Evolutionary conservation across 768 basidiomycete genomes (phyloP).

Genomic region (Fibroporia radiculosa): DNA sequence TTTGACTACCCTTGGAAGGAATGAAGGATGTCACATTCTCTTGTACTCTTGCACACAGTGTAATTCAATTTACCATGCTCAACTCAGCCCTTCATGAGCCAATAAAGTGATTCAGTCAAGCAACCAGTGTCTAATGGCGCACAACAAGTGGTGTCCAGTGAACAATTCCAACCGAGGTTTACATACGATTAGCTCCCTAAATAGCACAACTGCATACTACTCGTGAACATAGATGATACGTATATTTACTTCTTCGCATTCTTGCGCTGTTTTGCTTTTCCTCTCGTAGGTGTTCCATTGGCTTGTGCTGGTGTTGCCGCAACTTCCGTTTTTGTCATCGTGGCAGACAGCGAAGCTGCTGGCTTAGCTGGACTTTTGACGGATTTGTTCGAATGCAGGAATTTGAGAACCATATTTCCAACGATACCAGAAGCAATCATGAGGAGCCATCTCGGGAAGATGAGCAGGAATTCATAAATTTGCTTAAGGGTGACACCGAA

Average conservation of each 20-base stretch:
- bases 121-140: too few species aligned
- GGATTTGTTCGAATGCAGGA: constrained; percentile 41
- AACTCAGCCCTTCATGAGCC: too few species aligned
- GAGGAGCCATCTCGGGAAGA: constrained; percentile 67
- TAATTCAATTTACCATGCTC: too few species aligned
- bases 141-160: too few species aligned
- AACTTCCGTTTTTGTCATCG: not conserved
- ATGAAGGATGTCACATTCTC: constrained; percentile 2
- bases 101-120: too few species aligned
- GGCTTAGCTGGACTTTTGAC: not conserved
- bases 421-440: constrained; percentile 56
- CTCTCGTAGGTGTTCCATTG: constrained; percentile 11
- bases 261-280: constrained; percentile 25
- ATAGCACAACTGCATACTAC: not conserved
- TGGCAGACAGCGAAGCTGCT: not conserved
- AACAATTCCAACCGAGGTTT: too few species aligned
- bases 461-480: constrained; percentile 42
- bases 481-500: constrained; percentile 41
- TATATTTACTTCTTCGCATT: constrained; percentile 24
- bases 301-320: constrained; percentile 3
- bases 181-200: too few species aligned
- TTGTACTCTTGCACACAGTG: not conserved
- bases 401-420: constrained; percentile 58
- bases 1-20: constrained; percentile 90
- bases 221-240: constrained; percentile 7